Conservation (phyloP, 441 rosid genomes). For the Jatropha multifida region DNA sequence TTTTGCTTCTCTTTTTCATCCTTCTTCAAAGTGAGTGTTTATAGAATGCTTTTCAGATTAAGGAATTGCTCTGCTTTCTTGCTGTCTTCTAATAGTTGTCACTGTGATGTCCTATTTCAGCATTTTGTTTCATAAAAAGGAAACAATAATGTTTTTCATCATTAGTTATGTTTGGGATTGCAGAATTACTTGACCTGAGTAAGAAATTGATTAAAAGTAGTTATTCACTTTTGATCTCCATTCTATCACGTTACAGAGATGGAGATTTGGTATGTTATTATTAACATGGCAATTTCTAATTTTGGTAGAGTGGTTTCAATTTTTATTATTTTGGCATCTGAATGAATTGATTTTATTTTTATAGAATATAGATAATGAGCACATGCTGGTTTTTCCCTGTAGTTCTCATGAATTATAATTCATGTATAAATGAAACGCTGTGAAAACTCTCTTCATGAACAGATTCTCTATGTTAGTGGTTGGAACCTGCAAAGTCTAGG, state of each 20-base stretch:
- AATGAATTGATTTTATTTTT: background rate
- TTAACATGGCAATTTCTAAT: background rate
- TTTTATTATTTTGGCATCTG: background rate
- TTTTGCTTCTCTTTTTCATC: conserved; percentile 68
- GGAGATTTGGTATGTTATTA: background rate
- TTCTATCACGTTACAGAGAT: background rate
- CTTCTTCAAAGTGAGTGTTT: conserved; percentile 57
- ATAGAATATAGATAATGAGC: background rate
- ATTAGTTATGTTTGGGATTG: background rate
- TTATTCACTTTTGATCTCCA: background rate
- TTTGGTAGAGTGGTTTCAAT: background rate
- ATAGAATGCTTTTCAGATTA: background rate
- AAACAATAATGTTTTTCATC: background rate
- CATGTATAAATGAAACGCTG: conserved; percentile 3
- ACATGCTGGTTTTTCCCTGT: background rate
- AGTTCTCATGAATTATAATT: background rate
- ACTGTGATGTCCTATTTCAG: background rate
- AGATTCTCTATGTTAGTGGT: background rate
- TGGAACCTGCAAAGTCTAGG: no score
- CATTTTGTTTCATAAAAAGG: background rate
- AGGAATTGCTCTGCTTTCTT: background rate
- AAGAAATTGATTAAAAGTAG: background rate
- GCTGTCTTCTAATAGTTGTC: conserved; percentile 1
- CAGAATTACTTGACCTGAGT: background rate
- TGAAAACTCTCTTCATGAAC: background rate